These are phyloP conservation scores for Sclerotinia sclerotiorum DNA, from an alignment of 2,329 filamentous ascomycete genomes.

Conservation along the genomic window DNA sequence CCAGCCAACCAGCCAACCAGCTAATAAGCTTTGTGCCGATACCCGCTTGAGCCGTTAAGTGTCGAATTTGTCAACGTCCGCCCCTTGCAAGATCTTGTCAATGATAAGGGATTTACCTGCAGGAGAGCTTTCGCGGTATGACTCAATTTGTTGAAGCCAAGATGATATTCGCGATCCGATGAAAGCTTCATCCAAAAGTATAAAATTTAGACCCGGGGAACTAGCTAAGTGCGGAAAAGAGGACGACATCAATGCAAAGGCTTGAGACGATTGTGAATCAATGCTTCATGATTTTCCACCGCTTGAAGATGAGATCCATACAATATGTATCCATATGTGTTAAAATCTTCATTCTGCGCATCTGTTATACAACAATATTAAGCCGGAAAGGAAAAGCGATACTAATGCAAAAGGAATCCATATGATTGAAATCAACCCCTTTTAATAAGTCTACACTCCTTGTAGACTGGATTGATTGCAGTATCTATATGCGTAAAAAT, in stretches of 20 bases:
- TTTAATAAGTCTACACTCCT: no score
- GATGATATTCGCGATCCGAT: background rate
- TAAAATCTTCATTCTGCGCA: no score
- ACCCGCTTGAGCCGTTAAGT: background rate
- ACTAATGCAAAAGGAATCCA: background rate
- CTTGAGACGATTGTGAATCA: no score
- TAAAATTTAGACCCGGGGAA: background rate
- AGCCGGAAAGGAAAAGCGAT: no score
- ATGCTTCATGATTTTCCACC: background rate
- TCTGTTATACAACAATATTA: no score
- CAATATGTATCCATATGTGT: no score
- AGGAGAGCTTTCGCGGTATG: background rate
- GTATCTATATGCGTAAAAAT: background rate
- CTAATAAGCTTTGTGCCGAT: conserved; percentile 4
- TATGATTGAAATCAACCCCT: background rate
- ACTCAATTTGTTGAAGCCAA: background rate
- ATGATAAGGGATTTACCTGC: background rate
- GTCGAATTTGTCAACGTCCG: background rate
- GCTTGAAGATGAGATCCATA: background rate
- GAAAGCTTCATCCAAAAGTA: background rate
- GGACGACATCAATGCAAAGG: background rate
- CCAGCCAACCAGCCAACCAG: background rate
- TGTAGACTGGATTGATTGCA: no score
- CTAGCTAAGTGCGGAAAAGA: background rate
- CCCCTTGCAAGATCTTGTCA: background rate